These are phyloP conservation scores for Calophaca sinica DNA, from an alignment of 306 rosid genomes.

Conservation along the genomic window DNA sequence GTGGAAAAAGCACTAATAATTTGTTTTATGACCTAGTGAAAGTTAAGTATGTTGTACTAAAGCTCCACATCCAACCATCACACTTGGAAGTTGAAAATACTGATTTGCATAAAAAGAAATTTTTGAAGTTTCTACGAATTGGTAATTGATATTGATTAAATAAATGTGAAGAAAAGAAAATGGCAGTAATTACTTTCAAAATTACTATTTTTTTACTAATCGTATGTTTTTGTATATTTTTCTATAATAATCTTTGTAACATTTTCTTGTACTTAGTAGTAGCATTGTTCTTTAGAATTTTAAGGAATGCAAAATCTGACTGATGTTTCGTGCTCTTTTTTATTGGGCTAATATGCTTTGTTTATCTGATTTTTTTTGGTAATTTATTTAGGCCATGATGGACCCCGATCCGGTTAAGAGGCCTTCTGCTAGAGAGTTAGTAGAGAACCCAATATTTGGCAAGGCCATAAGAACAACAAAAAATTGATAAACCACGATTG, in stretches of 20 bases:
- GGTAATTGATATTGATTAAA: too few species aligned
- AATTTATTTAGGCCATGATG: conserved; percentile 74
- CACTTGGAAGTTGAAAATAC: too few species aligned
- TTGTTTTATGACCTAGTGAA: too few species aligned
- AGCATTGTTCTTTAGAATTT: neutral
- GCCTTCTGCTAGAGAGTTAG: conserved; percentile 76
- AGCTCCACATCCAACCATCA: too few species aligned
- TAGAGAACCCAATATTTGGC: conserved; percentile 68
- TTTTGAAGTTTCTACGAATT: too few species aligned
- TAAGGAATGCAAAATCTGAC: neutral
- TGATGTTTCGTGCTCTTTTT: neutral
- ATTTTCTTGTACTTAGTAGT: neutral
- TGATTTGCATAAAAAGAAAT: too few species aligned
- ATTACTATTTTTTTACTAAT: too few species aligned
- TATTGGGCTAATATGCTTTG: neutral
- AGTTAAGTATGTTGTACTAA: too few species aligned
- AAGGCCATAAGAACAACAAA: conserved; percentile 42
- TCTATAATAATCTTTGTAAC: neutral
- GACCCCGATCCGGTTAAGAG: conserved; percentile 82
- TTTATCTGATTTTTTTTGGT: conserved; percentile 32
- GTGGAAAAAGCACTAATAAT: too few species aligned
- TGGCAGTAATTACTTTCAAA: too few species aligned
- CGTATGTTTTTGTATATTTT: too few species aligned
- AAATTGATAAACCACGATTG: conserved; percentile 29
- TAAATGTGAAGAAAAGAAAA: too few species aligned